Evolutionary conservation across 75 land plant species (phyloP).

Genomic region (Selaginella moellendorffii): DNA sequence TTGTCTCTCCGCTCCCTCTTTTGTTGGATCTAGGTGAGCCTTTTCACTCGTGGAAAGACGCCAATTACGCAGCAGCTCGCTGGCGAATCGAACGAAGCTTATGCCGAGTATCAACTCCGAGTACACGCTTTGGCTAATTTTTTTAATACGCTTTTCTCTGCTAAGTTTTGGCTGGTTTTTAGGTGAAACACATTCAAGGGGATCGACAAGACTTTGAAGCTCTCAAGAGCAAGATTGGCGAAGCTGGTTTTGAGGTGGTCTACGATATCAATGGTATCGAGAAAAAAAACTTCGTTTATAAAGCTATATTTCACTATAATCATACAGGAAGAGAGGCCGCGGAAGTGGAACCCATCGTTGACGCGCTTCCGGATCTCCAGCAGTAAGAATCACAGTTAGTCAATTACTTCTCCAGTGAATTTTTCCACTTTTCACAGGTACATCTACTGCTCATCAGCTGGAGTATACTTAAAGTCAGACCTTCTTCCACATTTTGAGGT

Average conservation of each 20-base stretch:
- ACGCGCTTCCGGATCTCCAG: slow-evolving; percentile 74
- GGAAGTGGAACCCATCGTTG: slow-evolving; percentile 89
- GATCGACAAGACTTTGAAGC: slow-evolving; percentile 89
- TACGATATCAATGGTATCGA: slow-evolving; percentile 90
- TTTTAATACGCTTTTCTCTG: background rate
- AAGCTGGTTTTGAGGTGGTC: slow-evolving; percentile 73
- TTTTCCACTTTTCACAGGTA: slow-evolving; percentile 46
- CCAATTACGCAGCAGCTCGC: slow-evolving; percentile 71
- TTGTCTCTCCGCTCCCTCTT: background rate
- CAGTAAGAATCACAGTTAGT: slow-evolving; percentile 51
- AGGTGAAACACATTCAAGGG: slow-evolving; percentile 92
- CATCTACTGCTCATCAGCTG: slow-evolving; percentile 98
- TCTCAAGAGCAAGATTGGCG: slow-evolving; percentile 58
- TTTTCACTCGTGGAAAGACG: slow-evolving; percentile 93
- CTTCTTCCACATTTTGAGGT: slow-evolving; percentile 88
- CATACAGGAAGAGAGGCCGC: slow-evolving; percentile 72
- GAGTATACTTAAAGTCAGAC: slow-evolving; percentile 94
- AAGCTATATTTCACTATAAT: background rate
- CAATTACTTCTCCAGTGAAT: background rate
- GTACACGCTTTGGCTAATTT: slow-evolving; percentile 19
- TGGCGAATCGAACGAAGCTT: slow-evolving; percentile 77
- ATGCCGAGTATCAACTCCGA: slow-evolving; percentile 46
- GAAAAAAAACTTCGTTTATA: background rate
- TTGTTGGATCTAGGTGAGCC: slow-evolving; percentile 44
- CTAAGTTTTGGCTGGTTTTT: background rate